Evolutionary conservation across 1,284 basidiomycete genomes (phyloP).

Genomic region (Gomphus bonarii): DNA sequence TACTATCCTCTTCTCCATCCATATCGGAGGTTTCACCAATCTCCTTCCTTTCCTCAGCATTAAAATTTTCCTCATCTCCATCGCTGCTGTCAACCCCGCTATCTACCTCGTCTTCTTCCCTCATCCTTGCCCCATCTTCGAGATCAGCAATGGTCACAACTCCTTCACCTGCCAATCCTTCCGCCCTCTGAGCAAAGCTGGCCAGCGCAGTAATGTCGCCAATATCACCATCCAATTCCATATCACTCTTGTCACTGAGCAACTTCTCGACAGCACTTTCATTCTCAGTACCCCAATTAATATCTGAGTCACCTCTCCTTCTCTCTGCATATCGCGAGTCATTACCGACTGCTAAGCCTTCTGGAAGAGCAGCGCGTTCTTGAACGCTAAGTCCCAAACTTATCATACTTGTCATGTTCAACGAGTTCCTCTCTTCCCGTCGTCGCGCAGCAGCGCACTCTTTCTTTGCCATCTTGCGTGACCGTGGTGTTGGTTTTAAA

Average conservation of each 20-base stretch:
- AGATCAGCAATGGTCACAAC: slow-evolving; percentile 61
- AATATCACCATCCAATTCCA: slow-evolving; percentile 51
- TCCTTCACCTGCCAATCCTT: slow-evolving; percentile 26
- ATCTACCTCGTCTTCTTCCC: slow-evolving; percentile 33
- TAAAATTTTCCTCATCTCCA: slow-evolving; percentile 11
- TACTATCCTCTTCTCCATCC: slow-evolving; percentile 13
- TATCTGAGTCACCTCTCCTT: slow-evolving; percentile 54
- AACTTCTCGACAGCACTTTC: slow-evolving; percentile 24
- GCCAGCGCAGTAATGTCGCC: slow-evolving; percentile 39
- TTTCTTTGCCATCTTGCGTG: slow-evolving; percentile 19
- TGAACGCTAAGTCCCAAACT: slow-evolving; percentile 44
- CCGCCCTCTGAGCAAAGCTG: slow-evolving; percentile 19
- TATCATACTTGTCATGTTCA: slow-evolving; percentile 27
- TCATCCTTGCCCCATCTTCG: slow-evolving; percentile 41
- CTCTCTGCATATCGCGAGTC: slow-evolving; percentile 39
- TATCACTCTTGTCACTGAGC: slow-evolving; percentile 32
- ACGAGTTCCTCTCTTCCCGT: slow-evolving; percentile 24
- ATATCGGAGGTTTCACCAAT: slow-evolving; percentile 21
- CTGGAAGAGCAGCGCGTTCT: slow-evolving; percentile 39
- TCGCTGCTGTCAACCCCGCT: slow-evolving; percentile 14
- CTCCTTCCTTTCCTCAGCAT: slow-evolving; percentile 13
- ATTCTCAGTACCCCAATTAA: slow-evolving; percentile 54
- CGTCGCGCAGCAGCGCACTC: slow-evolving; percentile 19
- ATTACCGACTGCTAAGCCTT: slow-evolving; percentile 17
- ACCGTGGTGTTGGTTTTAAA: slow-evolving; percentile 8